Conservation (phyloP, 306 rosid genomes). For the Inga leiocalycina region DNA sequence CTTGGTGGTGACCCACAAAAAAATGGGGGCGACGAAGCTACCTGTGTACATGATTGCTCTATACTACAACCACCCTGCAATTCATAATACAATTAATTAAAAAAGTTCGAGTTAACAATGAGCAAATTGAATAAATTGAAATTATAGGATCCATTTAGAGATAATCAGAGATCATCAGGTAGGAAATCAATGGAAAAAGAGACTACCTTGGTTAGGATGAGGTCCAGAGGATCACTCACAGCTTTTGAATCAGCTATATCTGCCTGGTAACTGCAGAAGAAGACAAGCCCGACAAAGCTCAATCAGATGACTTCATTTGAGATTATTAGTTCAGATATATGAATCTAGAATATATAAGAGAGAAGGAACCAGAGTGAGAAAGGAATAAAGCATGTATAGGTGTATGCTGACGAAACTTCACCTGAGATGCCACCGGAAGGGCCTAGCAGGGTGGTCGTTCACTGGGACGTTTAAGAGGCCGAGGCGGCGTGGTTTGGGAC, state of each 20-base stretch:
- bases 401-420: not conserved
- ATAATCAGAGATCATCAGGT: not conserved
- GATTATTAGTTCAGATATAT: not conserved
- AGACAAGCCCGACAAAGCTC: not conserved
- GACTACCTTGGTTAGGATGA: slow-evolving; percentile 71
- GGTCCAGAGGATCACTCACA: slow-evolving; percentile 67
- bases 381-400: not conserved
- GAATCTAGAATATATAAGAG: not conserved
- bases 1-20: slow-evolving; percentile 96
- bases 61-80: slow-evolving; percentile 62
- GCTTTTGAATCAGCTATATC: slow-evolving; percentile 66
- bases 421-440: slow-evolving; percentile 80
- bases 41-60: slow-evolving; percentile 57
- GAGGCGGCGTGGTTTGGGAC: slow-evolving; percentile 92
- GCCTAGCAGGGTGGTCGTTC: slow-evolving; percentile 53
- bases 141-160: not conserved
- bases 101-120: not conserved
- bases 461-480: slow-evolving; percentile 53
- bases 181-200: not conserved
- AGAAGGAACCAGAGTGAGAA: not conserved
- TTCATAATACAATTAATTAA: not conserved
- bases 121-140: not conserved
- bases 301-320: not conserved
- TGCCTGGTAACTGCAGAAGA: slow-evolving; percentile 62
- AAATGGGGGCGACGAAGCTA: slow-evolving; percentile 87